Conservation (phyloP, 192 early-diverging fungal species). For the Coemansia sp. region DNA sequence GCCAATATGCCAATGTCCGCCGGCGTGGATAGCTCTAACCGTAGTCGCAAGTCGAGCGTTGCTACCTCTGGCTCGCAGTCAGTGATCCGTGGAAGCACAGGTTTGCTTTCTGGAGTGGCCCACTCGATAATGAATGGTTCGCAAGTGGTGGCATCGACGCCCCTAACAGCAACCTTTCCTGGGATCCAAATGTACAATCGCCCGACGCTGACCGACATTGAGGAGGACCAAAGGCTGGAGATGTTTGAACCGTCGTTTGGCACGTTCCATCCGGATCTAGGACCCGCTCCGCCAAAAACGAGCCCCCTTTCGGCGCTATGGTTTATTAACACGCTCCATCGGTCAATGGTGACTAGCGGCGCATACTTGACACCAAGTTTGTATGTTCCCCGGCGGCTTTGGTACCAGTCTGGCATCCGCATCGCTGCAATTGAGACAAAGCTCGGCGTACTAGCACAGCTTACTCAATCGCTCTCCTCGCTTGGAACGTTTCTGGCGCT, state of each 20-base stretch:
- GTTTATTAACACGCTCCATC: conserved; percentile 50
- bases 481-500: conserved; percentile 32
- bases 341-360: conserved; percentile 49
- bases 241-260: conserved; percentile 55
- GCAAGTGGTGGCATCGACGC: not conserved
- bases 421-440: conserved; percentile 54
- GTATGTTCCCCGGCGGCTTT: conserved; percentile 52
- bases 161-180: not conserved
- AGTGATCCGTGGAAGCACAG: conserved; percentile 6
- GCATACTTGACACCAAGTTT: conserved; percentile 49
- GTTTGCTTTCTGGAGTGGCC: conserved; percentile 8
- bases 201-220: conserved; percentile 45
- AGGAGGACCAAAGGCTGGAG: conserved; percentile 52
- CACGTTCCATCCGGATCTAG: conserved; percentile 47
- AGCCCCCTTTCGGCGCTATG: conserved; percentile 52
- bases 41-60: conserved; percentile 50
- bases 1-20: conserved; percentile 30
- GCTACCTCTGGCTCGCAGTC: conserved; percentile 32
- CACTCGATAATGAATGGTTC: conserved; percentile 4
- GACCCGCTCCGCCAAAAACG: conserved; percentile 44
- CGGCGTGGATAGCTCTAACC: conserved; percentile 21
- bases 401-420: conserved; percentile 55
- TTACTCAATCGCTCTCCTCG: conserved; percentile 47
- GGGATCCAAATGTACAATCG: conserved; percentile 24
- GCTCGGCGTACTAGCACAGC: conserved; percentile 47